Evolutionary conservation across 352 stramenopile species (phyloP).

Genomic region (Globisporangium megalacanthum): DNA sequence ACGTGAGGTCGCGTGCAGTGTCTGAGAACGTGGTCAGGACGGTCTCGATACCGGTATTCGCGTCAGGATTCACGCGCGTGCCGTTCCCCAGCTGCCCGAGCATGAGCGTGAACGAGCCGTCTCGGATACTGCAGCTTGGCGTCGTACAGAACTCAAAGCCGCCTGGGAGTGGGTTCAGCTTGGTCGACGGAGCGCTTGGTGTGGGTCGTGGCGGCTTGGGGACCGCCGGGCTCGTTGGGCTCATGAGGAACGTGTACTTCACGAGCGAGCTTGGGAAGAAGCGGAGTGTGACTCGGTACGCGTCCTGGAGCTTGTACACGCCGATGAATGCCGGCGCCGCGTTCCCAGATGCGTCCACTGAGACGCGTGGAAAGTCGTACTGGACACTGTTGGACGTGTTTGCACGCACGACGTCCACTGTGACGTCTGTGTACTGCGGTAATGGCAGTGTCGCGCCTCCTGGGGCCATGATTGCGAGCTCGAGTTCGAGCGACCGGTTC

Average conservation of each 20-base stretch:
- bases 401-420: background rate
- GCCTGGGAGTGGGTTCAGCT: constrained; percentile 10
- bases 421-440: background rate
- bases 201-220: background rate
- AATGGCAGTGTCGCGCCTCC: background rate
- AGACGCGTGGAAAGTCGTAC: background rate
- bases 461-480: background rate
- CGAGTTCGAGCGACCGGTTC: background rate
- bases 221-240: background rate
- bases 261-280: background rate
- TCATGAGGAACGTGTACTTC: constrained; percentile 7
- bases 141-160: constrained; percentile 19
- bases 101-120: constrained; percentile 11
- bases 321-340: background rate
- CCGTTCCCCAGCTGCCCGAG: constrained; percentile 9
- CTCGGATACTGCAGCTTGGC: constrained; percentile 11
- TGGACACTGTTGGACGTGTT: background rate
- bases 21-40: constrained; percentile 4
- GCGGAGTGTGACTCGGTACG: background rate
- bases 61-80: background rate
- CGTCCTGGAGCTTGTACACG: constrained; percentile 8
- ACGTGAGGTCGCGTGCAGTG: background rate
- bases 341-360: background rate
- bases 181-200: background rate
- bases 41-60: background rate